Base-by-base conservation (phyloP, 495 filamentous ascomycete genomes). In the Aspergillus sparsus region DNA sequence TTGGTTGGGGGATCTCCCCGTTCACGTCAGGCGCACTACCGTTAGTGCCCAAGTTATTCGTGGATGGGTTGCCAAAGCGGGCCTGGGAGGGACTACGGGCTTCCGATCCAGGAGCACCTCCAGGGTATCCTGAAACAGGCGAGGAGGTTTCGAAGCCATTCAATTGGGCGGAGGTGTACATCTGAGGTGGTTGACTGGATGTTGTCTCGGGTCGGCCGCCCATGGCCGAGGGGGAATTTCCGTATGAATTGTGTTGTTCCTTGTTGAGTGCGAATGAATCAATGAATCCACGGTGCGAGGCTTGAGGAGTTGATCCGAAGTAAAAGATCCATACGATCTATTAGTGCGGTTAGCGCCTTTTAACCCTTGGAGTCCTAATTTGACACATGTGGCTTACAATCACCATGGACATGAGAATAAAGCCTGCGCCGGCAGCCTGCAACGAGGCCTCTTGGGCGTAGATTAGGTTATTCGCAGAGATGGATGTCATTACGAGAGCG, bases 241-340 rank as follows among this genome's bases (percentile, higher is more conserved):
- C 89, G 72, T 92, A 91, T 31, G 82, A 78, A 12, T 71, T 72
- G 41, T 80, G 78, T 33, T 84, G 80, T 64, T 95, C 92, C 77
- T 97, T 97, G 78, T 95, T 83, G 5, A 98, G 81, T 37, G 95
- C 93, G 66, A 97, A 97, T 3, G 93, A 97, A 74, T 99, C 95
- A 61, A 97, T 89, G 70, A 93, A 96, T 41, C 90, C 87, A 57
- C 93, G 90, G 62, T 92, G 90, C 55, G 86, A 80, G n/a, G 93
- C 90, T 53, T 90, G 87, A 6, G 95, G 92, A 2, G 90, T 87
- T 7, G 94, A 97, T 57, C 94, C 94, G 67, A 96, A 99, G 77
- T 98, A 97, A 77, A 97, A 96, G 61, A 98, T 96, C 94, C 94
- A 99, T 49, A 98, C 84, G 67, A 97, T 90, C 93, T 97, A 67